phyloP scores from a whole-genome alignment of 331 rosid species.

The Malus hybrid region DNA sequence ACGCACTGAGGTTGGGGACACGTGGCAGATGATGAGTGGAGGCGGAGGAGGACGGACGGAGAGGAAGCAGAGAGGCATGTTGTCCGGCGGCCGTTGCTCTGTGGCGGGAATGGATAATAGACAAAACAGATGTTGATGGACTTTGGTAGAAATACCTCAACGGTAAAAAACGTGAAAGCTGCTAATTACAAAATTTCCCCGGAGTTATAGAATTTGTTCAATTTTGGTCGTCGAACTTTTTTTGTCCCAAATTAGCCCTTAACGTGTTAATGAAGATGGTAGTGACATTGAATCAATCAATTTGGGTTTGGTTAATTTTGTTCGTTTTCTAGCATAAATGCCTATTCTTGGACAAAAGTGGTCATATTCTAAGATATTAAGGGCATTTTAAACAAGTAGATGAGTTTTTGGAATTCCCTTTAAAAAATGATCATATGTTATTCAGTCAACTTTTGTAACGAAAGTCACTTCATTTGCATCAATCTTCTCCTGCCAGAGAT shows the following conservation, averaged over 20 bases:
- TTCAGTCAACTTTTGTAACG: too few relatives aligned
- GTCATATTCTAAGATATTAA: not conserved
- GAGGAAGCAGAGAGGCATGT: conserved; percentile 45
- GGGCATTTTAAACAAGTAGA: not conserved
- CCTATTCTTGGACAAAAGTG: not conserved
- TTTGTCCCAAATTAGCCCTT: not conserved
- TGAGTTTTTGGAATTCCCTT: too few relatives aligned
- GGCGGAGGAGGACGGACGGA: conserved; percentile 34
- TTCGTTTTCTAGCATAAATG: not conserved
- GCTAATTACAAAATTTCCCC: not conserved
- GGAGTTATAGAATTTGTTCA: not conserved
- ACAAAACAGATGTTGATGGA: not conserved
- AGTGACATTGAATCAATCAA: not conserved
- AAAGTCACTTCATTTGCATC: conserved; percentile 6
- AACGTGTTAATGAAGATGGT: not conserved
- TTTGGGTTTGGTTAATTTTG: not conserved
- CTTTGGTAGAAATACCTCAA: not conserved
- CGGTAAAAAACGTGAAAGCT: not conserved
- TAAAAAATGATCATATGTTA: too few relatives aligned
- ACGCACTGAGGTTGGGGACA: conserved; percentile 12
- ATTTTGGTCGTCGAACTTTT: not conserved
- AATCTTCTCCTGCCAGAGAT: conserved; percentile 4
- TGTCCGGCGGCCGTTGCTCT: not conserved
- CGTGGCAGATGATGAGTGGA: conserved; percentile 27
- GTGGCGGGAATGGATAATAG: conserved; percentile 63